Evolutionary conservation across 2,329 filamentous ascomycete species (phyloP), one percentile per base, ranked within the genome.

Genomic region (Epichloe baconii): DNA sequence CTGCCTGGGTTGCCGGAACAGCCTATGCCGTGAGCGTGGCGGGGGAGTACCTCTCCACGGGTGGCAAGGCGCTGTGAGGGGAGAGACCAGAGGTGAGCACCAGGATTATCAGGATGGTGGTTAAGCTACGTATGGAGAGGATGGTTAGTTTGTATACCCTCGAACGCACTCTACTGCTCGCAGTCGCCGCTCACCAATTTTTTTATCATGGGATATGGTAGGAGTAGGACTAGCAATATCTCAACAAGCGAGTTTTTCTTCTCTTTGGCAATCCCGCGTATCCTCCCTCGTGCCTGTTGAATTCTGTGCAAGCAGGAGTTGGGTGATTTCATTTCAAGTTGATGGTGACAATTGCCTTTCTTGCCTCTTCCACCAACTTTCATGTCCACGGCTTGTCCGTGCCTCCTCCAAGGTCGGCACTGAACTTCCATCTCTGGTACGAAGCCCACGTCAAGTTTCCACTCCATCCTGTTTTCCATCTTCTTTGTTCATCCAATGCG

Each of bases 11-110:
- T 2, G 77, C 72, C 1, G 79, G 74, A 1, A 65, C 76, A 2
- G 74, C 75, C 1, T 86, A 84, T 58, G 74, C 73, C 1, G 65
- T 79, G 19, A 79, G 80, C 8, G 72, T 80, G 14, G 67, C 80
- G n/a, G 69, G 69, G 1, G 80, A 85, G 57, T 78, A 76, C 50
- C 73, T 81, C 52, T 71, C 66, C 43, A 77, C 70, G 0, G 72
- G 74, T 0, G 74, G 73, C 7, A 48, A 42, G 21, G 10, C 21
- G 17, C 23, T 54, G 31, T 54, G 37, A 47, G 15, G 3, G 5
- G 41, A 14, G 14, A 12, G 4, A 15, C 21, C 14, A n/a, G 34
- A 38, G 10, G 12, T 31, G 36, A 34, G 14, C 14, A 23, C 2
- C 11, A 41, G 10, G 43, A 35, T 3, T 4, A 23, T 4, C 11